Percentiles rank a stretch among this genome's conserved stretches.
These are phyloP conservation scores for Colletotrichum nymphaeae DNA, from an alignment of 2,329 filamentous ascomycete species.

Conservation along the genomic window DNA sequence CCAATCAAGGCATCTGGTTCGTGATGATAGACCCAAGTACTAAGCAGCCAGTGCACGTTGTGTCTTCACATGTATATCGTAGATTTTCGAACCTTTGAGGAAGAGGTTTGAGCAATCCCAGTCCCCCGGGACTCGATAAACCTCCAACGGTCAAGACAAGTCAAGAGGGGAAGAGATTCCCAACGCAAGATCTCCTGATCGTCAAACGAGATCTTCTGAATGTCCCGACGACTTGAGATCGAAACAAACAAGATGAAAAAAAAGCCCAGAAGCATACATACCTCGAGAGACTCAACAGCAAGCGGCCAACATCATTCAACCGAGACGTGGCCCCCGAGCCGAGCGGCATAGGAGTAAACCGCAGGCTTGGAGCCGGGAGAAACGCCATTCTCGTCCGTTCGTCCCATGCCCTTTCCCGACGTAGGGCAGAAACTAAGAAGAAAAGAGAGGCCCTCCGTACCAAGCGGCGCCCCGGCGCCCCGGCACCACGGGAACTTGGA, in stretches of 20 bases:
- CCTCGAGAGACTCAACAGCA: neutral
- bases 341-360: constrained; percentile 11
- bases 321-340: constrained; percentile 24
- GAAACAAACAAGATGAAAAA: neutral
- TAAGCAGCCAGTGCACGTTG: neutral
- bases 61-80: neutral
- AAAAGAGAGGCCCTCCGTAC: neutral
- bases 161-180: neutral
- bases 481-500: constrained; percentile 23
- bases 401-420: constrained; percentile 6
- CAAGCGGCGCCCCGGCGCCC: constrained; percentile 1
- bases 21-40: neutral
- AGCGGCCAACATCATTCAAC: neutral
- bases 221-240: neutral
- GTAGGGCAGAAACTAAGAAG: neutral
- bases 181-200: neutral
- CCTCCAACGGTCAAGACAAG: neutral
- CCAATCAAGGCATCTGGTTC: neutral
- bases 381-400: neutral
- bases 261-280: too few relatives aligned
- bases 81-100: neutral
- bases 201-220: neutral
- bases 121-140: neutral
- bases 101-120: neutral
- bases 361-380: neutral